Percentiles rank a stretch among this genome's conserved stretches.
phyloP scores from a whole-genome alignment of 2,329 filamentous ascomycete species.

The Massarina eburnea region DNA sequence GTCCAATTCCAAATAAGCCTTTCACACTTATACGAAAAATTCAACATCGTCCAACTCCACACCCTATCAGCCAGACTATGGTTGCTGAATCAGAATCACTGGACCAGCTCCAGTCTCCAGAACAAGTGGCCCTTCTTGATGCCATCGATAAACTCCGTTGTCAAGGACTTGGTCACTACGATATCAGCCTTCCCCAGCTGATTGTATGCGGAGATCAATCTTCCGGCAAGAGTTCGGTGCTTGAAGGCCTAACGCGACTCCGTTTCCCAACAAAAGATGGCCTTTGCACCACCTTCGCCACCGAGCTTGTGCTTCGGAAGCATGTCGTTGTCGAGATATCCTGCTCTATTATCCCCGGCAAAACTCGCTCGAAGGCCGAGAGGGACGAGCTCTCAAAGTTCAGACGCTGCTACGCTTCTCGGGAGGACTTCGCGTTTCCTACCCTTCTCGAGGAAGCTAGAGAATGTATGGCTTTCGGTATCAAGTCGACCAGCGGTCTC shows the following conservation, averaged over 20 bases:
- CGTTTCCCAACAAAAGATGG: conserved; percentile 59
- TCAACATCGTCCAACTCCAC: neutral
- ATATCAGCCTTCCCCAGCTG: conserved; percentile 37
- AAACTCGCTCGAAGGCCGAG: conserved; percentile 13
- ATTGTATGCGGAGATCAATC: conserved; percentile 36
- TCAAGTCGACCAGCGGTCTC: neutral
- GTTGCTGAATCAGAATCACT: conserved; percentile 16
- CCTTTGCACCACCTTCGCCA: conserved; percentile 63
- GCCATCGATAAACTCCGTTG: conserved; percentile 53
- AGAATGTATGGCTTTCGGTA: conserved; percentile 45
- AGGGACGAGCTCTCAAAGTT: conserved; percentile 19
- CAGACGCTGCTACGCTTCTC: conserved; percentile 15
- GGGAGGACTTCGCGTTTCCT: conserved; percentile 39
- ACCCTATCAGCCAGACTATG: conserved; percentile 7
- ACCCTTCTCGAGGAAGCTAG: conserved; percentile 56
- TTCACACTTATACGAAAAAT: neutral
- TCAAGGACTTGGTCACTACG: conserved; percentile 26
- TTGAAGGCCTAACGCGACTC: conserved; percentile 52
- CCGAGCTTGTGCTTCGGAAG: conserved; percentile 59
- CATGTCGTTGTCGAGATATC: conserved; percentile 38
- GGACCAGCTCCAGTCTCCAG: conserved; percentile 27
- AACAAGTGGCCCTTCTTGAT: conserved; percentile 52
- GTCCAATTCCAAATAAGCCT: neutral
- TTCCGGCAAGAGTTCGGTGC: conserved; percentile 33
- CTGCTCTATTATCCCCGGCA: conserved; percentile 46